Evolutionary conservation across 2,329 filamentous ascomycete species (phyloP), one percentile per base, ranked within the genome.

Genomic region (Aureobasidium sp.): DNA sequence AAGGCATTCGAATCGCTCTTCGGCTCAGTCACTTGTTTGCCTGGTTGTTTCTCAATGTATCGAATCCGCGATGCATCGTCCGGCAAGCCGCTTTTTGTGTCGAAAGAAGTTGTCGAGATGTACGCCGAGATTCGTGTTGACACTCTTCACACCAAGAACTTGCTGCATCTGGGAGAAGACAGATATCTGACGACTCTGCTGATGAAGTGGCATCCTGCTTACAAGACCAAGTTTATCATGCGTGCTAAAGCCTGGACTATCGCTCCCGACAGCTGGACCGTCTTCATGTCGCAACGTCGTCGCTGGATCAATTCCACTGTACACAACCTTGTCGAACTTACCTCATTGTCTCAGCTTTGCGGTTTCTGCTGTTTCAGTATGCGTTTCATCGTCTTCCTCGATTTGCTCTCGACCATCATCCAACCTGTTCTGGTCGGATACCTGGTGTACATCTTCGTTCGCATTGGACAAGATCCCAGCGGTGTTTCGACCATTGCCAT

Each of bases 351-450:
- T 65, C 90, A 97, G 74, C 88, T 99, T 56, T 99, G 94, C 76
- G 94, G 94, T 78, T 99, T 99, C 87, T 99, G 94, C 82, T 99
- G 94, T 78, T 99, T 99, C 82, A 95, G 90, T 76, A 99, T 99
- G 94, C 88, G 94, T 70, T 99, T 99, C 76, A 84, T 99, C 63
- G 92, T 99, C 68, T 96, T 99, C 71, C 75, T 99, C 68, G 94
- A 99, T 76, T 80, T 99, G 69, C 80, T 99, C 66, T 94, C 90
- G 62, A 99, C 94, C 1, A 78, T 97, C 62, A 87, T 97, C 53
- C 92, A 96, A 73, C 94, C 94, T 2, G 91, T 97, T 63, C 94
- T 90, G 1, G 82, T 97, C 24, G 90, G 86, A 10, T 99, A 97
- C 72, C 88, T 99, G 67, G 82, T 84, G 62, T 99, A 97, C 74